Evolutionary conservation across 2,329 filamentous ascomycete genomes (phyloP).

Genomic region (Pyrenophora graminea): DNA sequence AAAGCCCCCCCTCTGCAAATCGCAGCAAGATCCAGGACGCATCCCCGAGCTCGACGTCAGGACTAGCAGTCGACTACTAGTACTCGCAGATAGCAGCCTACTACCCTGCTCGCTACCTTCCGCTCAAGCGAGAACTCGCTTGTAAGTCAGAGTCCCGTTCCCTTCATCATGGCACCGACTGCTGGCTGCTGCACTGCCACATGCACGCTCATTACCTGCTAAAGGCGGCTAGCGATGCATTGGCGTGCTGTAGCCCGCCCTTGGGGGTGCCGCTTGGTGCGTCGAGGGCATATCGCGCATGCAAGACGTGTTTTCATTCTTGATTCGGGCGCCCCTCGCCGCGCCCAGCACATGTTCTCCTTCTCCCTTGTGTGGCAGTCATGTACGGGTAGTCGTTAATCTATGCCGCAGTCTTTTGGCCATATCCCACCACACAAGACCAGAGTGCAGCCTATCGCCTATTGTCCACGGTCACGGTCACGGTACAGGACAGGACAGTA

Average conservation of each 20-base stretch:
- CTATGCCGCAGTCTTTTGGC: conserved; percentile 1
- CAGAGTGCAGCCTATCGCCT: background rate
- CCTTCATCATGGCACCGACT: conserved; percentile 2
- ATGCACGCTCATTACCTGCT: conserved; percentile 28
- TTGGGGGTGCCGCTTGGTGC: background rate
- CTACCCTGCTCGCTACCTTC: conserved; percentile 14
- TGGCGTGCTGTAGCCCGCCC: background rate
- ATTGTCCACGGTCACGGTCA: background rate
- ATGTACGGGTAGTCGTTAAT: background rate
- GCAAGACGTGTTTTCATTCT: conserved; percentile 20
- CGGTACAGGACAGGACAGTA: too few relatives aligned
- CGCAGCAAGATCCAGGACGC: too few relatives aligned
- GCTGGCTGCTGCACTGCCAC: conserved; percentile 23
- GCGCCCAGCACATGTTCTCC: background rate
- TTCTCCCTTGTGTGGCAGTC: background rate
- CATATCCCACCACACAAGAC: too few relatives aligned
- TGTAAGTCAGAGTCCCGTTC: conserved; percentile 13
- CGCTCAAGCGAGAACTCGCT: conserved; percentile 23
- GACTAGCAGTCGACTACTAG: background rate
- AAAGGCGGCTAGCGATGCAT: conserved; percentile 23
- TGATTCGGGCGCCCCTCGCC: background rate
- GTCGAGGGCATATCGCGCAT: conserved; percentile 9
- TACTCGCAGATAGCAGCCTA: too few relatives aligned
- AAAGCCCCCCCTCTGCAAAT: too few relatives aligned
- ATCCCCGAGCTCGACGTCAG: too few relatives aligned